phyloP scores from a whole-genome alignment of 495 filamentous ascomycete genomes.

The Penicillium parvum region DNA sequence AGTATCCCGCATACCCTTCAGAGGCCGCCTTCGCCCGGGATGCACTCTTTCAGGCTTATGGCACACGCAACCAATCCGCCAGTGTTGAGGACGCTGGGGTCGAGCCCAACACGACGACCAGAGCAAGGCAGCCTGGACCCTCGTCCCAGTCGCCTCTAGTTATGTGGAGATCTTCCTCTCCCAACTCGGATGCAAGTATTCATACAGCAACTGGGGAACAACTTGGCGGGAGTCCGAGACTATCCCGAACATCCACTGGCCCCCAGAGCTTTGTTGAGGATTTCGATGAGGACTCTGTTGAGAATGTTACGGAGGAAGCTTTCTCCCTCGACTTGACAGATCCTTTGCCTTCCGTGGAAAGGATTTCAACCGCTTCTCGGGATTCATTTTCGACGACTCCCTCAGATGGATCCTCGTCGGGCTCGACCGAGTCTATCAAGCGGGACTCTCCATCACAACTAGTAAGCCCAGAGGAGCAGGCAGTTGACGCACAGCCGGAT shows the following conservation, averaged over 20 bases:
- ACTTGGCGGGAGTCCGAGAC: background rate
- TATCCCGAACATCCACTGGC: background rate
- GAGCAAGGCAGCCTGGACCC: background rate
- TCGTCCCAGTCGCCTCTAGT: too few species aligned
- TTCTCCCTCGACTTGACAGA: background rate
- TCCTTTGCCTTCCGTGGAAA: background rate
- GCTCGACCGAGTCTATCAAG: too few species aligned
- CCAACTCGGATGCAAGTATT: background rate
- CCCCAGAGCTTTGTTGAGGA: conserved; percentile 6
- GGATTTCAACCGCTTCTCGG: too few species aligned
- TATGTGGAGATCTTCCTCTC: background rate
- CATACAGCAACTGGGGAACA: background rate
- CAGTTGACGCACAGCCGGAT: background rate
- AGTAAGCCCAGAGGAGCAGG: background rate
- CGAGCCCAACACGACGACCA: background rate
- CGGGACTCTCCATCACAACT: too few species aligned
- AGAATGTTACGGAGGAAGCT: background rate
- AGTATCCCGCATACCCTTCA: background rate
- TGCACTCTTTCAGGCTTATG: too few species aligned
- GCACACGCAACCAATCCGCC: too few species aligned
- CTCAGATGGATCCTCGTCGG: too few species aligned
- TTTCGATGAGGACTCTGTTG: background rate
- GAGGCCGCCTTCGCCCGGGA: too few species aligned
- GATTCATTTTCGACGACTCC: too few species aligned
- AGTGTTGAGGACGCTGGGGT: background rate